phyloP scores from a whole-genome alignment of 2,329 filamentous ascomycete genomes.

The Fonsecaea nubica region DNA sequence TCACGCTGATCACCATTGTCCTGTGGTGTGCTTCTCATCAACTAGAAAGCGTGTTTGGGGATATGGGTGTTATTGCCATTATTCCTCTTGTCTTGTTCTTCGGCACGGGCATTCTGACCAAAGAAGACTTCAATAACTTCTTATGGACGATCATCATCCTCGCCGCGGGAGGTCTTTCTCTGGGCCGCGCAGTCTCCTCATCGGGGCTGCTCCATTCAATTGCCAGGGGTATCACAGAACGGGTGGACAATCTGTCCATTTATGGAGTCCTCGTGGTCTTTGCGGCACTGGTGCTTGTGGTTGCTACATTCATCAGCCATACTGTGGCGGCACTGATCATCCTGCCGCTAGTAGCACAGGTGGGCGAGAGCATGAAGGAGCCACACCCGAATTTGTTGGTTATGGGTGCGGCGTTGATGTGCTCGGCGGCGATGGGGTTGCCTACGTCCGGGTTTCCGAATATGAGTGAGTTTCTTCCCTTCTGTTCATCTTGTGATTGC shows the following conservation, averaged over 20 bases:
- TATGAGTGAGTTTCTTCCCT: slow-evolving; percentile 76
- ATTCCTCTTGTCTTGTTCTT: slow-evolving; percentile 97
- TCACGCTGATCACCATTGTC: slow-evolving; percentile 82
- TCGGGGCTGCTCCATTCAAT: slow-evolving; percentile 91
- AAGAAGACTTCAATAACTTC: slow-evolving; percentile 99
- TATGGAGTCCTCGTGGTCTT: slow-evolving; percentile 90
- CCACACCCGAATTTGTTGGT: slow-evolving; percentile 94
- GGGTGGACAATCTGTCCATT: slow-evolving; percentile 78
- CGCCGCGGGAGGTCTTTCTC: slow-evolving; percentile 86
- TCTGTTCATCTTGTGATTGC: slow-evolving; percentile 14
- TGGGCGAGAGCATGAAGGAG: slow-evolving; percentile 82
- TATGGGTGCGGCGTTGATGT: slow-evolving; percentile 95
- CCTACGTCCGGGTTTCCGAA: slow-evolving; percentile 97
- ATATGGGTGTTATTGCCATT: slow-evolving; percentile 98
- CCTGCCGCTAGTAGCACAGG: slow-evolving; percentile 84
- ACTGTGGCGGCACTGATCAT: slow-evolving; percentile 96
- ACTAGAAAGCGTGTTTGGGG: slow-evolving; percentile 84
- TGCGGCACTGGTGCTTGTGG: slow-evolving; percentile 79
- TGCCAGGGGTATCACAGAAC: slow-evolving; percentile 74
- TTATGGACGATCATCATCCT: slow-evolving; percentile 99
- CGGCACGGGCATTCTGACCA: slow-evolving; percentile 91
- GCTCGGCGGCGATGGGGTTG: slow-evolving; percentile 94
- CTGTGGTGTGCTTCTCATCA: slow-evolving; percentile 94
- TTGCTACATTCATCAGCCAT: slow-evolving; percentile 97
- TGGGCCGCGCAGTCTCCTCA: slow-evolving; percentile 92